These are phyloP conservation scores for Debaryomyces psychrophilus DNA, from an alignment of 1,139 yeast genomes.

Conservation along the genomic window DNA sequence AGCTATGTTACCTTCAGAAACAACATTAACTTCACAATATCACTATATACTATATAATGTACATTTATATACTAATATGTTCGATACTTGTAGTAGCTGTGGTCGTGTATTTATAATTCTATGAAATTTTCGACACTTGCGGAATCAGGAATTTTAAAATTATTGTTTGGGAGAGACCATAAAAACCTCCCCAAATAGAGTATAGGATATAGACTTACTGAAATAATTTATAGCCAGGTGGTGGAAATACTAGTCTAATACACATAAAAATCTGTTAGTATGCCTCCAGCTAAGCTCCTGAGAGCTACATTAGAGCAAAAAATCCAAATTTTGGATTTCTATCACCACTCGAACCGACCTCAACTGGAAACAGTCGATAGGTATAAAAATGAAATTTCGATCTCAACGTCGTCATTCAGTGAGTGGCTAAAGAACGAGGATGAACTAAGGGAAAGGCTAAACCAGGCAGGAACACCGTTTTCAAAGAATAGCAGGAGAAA, in stretches of 20 bases:
- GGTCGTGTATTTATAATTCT: slow-evolving; percentile 5
- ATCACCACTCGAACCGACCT: slow-evolving; percentile 51
- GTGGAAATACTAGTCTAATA: slow-evolving; percentile 1
- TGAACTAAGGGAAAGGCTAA: slow-evolving; percentile 48
- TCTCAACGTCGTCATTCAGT: slow-evolving; percentile 59
- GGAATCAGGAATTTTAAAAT: slow-evolving; percentile 15
- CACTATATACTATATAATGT: slow-evolving; percentile 9
- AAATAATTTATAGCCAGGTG: background rate
- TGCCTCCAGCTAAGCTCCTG: slow-evolving; percentile 42
- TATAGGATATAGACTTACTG: background rate
- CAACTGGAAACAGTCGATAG: slow-evolving; percentile 61
- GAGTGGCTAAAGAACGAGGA: slow-evolving; percentile 62
- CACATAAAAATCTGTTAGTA: slow-evolving; percentile 10
- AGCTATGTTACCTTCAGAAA: background rate
- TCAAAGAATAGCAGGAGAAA: slow-evolving; percentile 49
- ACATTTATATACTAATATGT: slow-evolving; percentile 6
- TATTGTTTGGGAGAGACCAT: slow-evolving; percentile 3
- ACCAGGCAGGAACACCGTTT: slow-evolving; percentile 38
- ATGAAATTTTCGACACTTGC: slow-evolving; percentile 14
- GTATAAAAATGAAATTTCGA: slow-evolving; percentile 51
- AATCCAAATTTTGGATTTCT: slow-evolving; percentile 55
- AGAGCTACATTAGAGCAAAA: slow-evolving; percentile 64
- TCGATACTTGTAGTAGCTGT: background rate
- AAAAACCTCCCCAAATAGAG: slow-evolving; percentile 12
- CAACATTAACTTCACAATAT: background rate